Conservation (phyloP, 2,329 filamentous ascomycete genomes). For the Lasiodiplodia sp. region DNA sequence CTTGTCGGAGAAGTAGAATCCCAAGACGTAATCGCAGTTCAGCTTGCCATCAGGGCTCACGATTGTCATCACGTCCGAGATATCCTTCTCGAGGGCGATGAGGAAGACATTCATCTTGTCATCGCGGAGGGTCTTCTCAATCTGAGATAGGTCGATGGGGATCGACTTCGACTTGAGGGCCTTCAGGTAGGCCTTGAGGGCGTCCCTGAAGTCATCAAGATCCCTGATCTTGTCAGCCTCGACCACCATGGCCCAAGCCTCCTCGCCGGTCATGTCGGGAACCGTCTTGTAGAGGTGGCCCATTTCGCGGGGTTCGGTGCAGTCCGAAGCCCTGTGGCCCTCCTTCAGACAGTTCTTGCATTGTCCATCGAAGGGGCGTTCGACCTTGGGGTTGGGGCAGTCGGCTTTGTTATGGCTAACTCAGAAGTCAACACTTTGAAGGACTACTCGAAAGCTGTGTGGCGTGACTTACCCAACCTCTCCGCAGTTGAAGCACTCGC, state of each 20-base stretch:
- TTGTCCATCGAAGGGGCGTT: conserved; percentile 60
- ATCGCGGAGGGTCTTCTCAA: conserved; percentile 60
- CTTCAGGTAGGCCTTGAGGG: conserved; percentile 56
- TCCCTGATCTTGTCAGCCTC: conserved; percentile 58
- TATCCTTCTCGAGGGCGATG: conserved; percentile 59
- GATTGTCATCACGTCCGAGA: conserved; percentile 54
- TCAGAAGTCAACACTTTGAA: neutral
- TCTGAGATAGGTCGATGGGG: conserved; percentile 52
- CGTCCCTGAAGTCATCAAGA: conserved; percentile 59
- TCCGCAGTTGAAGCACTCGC: conserved; percentile 68
- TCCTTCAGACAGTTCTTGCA: conserved; percentile 64
- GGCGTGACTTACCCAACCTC: conserved; percentile 53
- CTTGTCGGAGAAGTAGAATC: conserved; percentile 66
- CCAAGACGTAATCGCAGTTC: conserved; percentile 69
- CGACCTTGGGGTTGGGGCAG: conserved; percentile 64
- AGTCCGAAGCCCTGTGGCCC: conserved; percentile 56
- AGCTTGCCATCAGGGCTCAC: conserved; percentile 64
- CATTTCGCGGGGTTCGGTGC: conserved; percentile 50
- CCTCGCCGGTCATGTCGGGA: conserved; percentile 55
- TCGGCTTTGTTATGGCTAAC: conserved; percentile 68
- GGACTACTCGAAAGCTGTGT: conserved; percentile 27
- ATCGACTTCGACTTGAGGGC: conserved; percentile 43
- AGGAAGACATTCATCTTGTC: conserved; percentile 57
- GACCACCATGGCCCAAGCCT: conserved; percentile 60
- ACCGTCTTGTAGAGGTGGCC: conserved; percentile 45